A percentile compares a stretch with the other conserved stretches of the same genome.
phyloP scores from a whole-genome alignment of 768 basidiomycete species.

The Dentipellis fragilis region DNA sequence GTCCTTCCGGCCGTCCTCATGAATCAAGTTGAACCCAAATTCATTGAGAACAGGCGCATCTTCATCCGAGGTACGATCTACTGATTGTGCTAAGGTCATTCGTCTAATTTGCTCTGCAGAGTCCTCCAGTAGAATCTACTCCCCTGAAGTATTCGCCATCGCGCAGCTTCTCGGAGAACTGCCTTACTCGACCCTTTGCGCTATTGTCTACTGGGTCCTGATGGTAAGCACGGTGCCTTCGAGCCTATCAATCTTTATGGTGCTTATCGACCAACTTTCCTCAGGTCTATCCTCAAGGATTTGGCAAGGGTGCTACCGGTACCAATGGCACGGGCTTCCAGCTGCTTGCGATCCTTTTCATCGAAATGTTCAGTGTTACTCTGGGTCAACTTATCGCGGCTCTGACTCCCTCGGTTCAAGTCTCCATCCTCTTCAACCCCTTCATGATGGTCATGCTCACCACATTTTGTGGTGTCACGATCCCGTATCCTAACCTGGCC shows the following conservation, averaged over 20 bases:
- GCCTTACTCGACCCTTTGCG: conserved; percentile 66
- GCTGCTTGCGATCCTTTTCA: conserved; percentile 57
- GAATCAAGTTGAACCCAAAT: conserved; percentile 74
- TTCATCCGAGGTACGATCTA: conserved; percentile 1
- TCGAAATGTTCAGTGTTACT: conserved; percentile 64
- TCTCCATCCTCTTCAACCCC: conserved; percentile 72
- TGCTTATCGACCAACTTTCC: neutral
- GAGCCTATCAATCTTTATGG: conserved; percentile 3
- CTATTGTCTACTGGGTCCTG: conserved; percentile 63
- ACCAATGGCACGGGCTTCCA: conserved; percentile 61
- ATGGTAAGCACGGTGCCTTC: conserved; percentile 33
- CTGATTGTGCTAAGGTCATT: neutral
- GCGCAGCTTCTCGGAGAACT: conserved; percentile 76
- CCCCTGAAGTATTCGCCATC: conserved; percentile 75
- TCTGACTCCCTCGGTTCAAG: conserved; percentile 64
- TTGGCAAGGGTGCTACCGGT: conserved; percentile 53
- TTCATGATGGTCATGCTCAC: conserved; percentile 55
- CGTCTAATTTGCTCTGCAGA: conserved; percentile 31
- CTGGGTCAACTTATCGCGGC: conserved; percentile 69
- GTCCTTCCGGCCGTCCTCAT: conserved; percentile 70
- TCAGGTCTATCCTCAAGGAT: conserved; percentile 53
- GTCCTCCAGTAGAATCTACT: conserved; percentile 79
- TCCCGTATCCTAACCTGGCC: conserved; percentile 55
- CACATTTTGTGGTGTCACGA: conserved; percentile 75
- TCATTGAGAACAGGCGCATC: conserved; percentile 57